These are phyloP conservation scores for Mycogone perniciosa DNA, from an alignment of 2,329 filamentous ascomycete species.

Conservation along the genomic window DNA sequence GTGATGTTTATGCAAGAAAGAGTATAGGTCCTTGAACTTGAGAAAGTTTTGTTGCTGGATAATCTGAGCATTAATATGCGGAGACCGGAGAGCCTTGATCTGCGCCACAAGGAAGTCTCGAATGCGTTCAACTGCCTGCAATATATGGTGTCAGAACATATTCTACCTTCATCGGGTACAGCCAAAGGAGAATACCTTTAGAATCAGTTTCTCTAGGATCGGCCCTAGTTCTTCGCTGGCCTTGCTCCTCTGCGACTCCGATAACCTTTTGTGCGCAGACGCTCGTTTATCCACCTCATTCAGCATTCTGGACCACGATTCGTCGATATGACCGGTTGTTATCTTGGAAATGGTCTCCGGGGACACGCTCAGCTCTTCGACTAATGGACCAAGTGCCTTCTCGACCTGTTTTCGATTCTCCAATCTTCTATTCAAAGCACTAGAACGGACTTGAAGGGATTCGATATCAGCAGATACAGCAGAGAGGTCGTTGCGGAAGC, in stretches of 20 bases:
- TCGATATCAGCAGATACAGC: conserved; percentile 94
- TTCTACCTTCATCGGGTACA: conserved; percentile 5
- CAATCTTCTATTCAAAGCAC: conserved; percentile 73
- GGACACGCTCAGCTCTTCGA: conserved; percentile 87
- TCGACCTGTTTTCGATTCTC: conserved; percentile 88
- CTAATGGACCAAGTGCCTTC: conserved; percentile 75
- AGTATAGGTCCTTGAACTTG: conserved; percentile 79
- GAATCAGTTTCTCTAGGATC: conserved; percentile 73
- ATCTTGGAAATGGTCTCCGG: conserved; percentile 80
- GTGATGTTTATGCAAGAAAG: conserved; percentile 78
- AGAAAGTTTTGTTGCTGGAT: conserved; percentile 92
- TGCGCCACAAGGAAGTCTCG: conserved; percentile 90
- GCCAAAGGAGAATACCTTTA: conserved; percentile 53
- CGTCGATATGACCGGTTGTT: conserved; percentile 81
- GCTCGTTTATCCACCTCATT: conserved; percentile 77
- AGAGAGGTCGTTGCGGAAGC: conserved; percentile 88
- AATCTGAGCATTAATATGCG: conserved; percentile 94
- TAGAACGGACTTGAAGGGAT: conserved; percentile 79
- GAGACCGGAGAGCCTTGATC: conserved; percentile 88
- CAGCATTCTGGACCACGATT: conserved; percentile 77
- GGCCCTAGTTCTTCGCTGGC: conserved; percentile 80
- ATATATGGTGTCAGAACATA: background rate
- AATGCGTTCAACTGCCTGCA: conserved; percentile 80
- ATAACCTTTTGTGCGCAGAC: conserved; percentile 62
- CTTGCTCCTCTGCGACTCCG: conserved; percentile 58